A percentile compares a stretch with the other conserved stretches of the same genome.
These are phyloP conservation scores for Claviceps arundinis DNA, from an alignment of 2,329 filamentous ascomycete species.

Conservation along the genomic window DNA sequence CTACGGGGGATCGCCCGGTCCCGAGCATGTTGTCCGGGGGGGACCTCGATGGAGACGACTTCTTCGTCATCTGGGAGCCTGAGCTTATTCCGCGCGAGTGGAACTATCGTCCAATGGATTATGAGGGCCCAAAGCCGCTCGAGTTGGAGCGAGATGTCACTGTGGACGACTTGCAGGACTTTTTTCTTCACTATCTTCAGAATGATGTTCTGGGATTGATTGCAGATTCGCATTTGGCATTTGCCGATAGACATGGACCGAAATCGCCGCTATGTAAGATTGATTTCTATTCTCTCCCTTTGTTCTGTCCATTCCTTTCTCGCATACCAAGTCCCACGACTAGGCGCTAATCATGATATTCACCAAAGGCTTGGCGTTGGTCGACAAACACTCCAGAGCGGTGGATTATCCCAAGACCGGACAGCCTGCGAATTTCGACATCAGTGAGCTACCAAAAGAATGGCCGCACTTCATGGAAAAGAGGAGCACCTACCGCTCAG, in stretches of 20 bases:
- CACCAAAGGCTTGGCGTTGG: constrained; percentile 51
- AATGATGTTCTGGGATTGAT: constrained; percentile 72
- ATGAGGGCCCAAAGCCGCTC: constrained; percentile 43
- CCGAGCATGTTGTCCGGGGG: constrained; percentile 93
- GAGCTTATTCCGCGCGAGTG: constrained; percentile 56
- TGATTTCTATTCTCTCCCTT: neutral
- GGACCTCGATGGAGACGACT: constrained; percentile 92
- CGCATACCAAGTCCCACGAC: neutral
- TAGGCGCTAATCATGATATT: neutral
- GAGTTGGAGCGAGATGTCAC: constrained; percentile 50
- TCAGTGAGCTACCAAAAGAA: constrained; percentile 41
- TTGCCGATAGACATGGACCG: constrained; percentile 58
- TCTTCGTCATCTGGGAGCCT: constrained; percentile 82
- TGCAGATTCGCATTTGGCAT: constrained; percentile 68
- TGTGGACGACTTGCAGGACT: constrained; percentile 60
- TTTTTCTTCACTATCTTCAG: constrained; percentile 89
- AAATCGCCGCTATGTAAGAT: constrained; percentile 51
- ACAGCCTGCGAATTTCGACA: constrained; percentile 54
- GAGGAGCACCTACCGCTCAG: constrained; percentile 49
- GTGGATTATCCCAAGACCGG: constrained; percentile 95
- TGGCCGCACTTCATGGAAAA: constrained; percentile 91
- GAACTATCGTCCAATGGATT: constrained; percentile 70
- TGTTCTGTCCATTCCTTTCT: neutral
- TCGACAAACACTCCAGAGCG: constrained; percentile 72
- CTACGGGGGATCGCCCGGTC: constrained; percentile 69